phyloP scores from a whole-genome alignment of 1,284 basidiomycete species.

The Rhodotorula sp. region DNA sequence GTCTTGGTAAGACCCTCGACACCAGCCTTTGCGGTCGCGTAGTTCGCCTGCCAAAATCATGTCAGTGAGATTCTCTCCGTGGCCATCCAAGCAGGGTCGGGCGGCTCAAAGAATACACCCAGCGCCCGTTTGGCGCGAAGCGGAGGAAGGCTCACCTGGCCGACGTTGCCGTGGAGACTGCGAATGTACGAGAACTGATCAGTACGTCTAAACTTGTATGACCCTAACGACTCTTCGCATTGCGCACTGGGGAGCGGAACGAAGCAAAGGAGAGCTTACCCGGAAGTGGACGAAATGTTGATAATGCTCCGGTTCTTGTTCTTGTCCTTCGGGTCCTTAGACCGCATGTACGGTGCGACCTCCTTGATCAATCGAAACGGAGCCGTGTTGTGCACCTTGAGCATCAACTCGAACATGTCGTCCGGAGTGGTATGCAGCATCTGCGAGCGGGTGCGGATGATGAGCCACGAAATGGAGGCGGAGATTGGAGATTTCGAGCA shows the following conservation, averaged over 20 bases:
- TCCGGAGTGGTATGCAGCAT: slow-evolving; percentile 85
- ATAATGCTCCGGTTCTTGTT: slow-evolving; percentile 70
- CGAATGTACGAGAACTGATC: slow-evolving; percentile 53
- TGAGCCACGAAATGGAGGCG: neutral
- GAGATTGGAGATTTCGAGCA: slow-evolving; percentile 15
- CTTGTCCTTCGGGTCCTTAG: slow-evolving; percentile 59
- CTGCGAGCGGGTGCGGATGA: slow-evolving; percentile 10
- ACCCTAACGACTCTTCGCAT: neutral
- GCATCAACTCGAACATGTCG: slow-evolving; percentile 74
- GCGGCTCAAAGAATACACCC: neutral
- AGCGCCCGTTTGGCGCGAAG: no score
- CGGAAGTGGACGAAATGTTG: slow-evolving; percentile 67
- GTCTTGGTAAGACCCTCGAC: slow-evolving; percentile 64
- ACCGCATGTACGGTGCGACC: slow-evolving; percentile 76
- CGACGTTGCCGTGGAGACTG: slow-evolving; percentile 78
- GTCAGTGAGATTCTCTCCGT: no score
- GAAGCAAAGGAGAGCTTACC: slow-evolving; percentile 48
- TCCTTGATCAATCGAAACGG: slow-evolving; percentile 80
- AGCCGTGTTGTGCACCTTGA: slow-evolving; percentile 75
- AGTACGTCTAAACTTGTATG: no score
- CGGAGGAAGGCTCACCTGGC: slow-evolving; percentile 50
- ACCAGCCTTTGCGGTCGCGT: slow-evolving; percentile 60
- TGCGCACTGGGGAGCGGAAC: slow-evolving; percentile 30
- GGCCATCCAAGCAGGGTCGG: neutral
- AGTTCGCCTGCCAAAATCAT: slow-evolving; percentile 60